Percentiles rank a stretch among this genome's conserved stretches.
Evolutionary conservation across 2,329 filamentous ascomycete species (phyloP).

Genomic region (Ramularia collo-cygni): DNA sequence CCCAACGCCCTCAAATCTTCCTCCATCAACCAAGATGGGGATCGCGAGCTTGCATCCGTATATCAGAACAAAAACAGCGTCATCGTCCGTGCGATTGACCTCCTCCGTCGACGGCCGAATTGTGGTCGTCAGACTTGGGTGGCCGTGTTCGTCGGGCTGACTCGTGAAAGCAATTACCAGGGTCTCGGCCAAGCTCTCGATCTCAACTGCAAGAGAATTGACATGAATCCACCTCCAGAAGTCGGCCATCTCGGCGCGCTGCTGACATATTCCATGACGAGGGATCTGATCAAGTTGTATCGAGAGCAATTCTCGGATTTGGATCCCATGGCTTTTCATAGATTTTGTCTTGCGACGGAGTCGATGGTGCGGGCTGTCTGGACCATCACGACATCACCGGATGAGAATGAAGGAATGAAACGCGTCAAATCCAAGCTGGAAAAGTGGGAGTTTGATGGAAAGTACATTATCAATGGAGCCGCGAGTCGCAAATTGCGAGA

Average conservation of each 20-base stretch:
- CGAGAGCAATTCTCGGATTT: conserved; percentile 1
- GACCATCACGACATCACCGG: too few relatives aligned
- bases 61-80: conserved; percentile 8
- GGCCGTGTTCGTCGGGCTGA: conserved; percentile 20
- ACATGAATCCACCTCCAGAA: conserved; percentile 1
- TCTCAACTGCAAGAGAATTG: too few relatives aligned
- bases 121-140: conserved; percentile 21
- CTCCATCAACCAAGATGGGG: background rate
- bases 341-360: conserved; percentile 1
- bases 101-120: conserved; percentile 19
- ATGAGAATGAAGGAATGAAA: too few relatives aligned
- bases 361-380: conserved; percentile 1
- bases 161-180: conserved; percentile 11
- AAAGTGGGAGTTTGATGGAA: too few relatives aligned
- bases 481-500: background rate
- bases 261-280: conserved; percentile 17
- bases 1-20: background rate
- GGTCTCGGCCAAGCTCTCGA: conserved; percentile 1
- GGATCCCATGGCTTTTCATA: conserved; percentile 2
- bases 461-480: too few relatives aligned
- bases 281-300: conserved; percentile 12
- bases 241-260: conserved; percentile 10
- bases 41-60: background rate
- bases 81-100: conserved; percentile 23
- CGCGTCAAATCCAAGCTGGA: too few relatives aligned